phyloP scores from a whole-genome alignment of 306 rosid genomes.

The Fagus crenata region DNA sequence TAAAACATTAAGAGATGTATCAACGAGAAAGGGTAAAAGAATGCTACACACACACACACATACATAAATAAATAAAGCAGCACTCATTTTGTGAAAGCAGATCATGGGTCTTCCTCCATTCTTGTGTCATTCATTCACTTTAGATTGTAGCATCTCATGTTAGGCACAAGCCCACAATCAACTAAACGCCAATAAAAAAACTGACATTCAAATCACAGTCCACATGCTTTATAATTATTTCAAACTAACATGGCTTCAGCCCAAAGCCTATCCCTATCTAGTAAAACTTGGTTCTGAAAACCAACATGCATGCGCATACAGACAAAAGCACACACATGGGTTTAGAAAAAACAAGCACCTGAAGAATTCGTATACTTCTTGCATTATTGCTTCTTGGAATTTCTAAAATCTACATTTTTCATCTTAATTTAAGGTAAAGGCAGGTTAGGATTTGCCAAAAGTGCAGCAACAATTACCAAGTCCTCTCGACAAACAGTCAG shows the following conservation, averaged over 20 bases:
- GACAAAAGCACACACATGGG: background rate
- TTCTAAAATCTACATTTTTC: background rate
- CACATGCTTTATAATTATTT: background rate
- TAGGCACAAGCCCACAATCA: background rate
- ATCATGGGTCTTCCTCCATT: background rate
- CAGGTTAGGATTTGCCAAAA: no score
- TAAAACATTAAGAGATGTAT: background rate
- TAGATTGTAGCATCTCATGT: background rate
- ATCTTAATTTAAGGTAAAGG: background rate
- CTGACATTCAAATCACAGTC: background rate
- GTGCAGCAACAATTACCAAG: background rate
- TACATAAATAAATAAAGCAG: background rate
- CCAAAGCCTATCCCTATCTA: background rate
- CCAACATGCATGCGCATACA: background rate
- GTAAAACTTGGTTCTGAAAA: background rate
- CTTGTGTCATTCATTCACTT: background rate
- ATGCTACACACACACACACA: background rate
- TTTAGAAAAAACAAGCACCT: background rate
- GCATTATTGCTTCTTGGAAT: background rate
- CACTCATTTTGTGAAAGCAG: background rate
- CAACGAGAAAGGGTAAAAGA: background rate
- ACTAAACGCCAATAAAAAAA: background rate
- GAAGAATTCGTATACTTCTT: background rate
- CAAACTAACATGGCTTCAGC: background rate
- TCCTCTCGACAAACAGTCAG: background rate